Conservation (phyloP, 768 basidiomycete species). For the Agrocybe praecox region DNA sequence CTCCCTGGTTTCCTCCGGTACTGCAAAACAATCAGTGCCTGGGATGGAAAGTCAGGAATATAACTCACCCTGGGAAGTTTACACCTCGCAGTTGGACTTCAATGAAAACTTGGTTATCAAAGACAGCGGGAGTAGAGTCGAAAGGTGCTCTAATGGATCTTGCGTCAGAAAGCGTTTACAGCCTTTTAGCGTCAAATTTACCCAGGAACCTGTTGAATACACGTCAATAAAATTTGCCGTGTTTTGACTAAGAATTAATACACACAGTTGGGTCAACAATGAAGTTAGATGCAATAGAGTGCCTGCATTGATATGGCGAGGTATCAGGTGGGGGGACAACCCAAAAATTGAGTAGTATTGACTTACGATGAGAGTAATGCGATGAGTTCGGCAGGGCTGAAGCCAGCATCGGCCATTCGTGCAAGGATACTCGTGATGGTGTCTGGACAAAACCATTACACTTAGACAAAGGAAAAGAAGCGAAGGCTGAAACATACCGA, state of each 20-base stretch:
- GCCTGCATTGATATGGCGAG: too few relatives aligned
- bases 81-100: constrained; percentile 46
- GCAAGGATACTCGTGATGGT: constrained; percentile 28
- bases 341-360: too few relatives aligned
- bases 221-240: too few relatives aligned
- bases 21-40: constrained; percentile 19
- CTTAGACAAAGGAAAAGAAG: too few relatives aligned
- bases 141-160: constrained; percentile 20
- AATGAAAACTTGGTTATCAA: constrained; percentile 47
- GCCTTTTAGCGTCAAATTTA: too few relatives aligned
- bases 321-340: too few relatives aligned
- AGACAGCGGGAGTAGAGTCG: constrained; percentile 44
- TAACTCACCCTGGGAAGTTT: constrained; percentile 36
- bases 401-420: constrained; percentile 36
- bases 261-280: too few relatives aligned
- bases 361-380: constrained; percentile 29
- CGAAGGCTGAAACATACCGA: not conserved
- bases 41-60: not conserved
- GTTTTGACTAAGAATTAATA: too few relatives aligned
- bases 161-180: too few relatives aligned
- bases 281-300: too few relatives aligned
- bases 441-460: constrained; percentile 2
- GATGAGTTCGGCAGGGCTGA: constrained; percentile 34
- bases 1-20: constrained; percentile 35
- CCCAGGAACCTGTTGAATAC: too few relatives aligned